These are phyloP conservation scores for Phytopythium boreale DNA, from an alignment of 352 stramenopile species.

Conservation along the genomic window DNA sequence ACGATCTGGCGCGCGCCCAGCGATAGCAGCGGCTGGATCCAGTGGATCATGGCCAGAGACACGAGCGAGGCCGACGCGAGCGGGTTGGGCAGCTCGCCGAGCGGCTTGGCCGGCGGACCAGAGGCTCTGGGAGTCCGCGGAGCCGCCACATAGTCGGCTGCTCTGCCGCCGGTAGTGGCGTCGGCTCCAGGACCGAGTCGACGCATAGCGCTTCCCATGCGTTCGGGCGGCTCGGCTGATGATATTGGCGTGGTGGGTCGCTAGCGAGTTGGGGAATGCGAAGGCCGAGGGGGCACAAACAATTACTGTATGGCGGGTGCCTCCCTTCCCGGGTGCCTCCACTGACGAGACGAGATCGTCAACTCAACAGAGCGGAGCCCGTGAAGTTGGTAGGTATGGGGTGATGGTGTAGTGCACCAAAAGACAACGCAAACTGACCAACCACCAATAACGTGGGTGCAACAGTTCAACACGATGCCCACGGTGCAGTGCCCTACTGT, in stretches of 20 bases:
- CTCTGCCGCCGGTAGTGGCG: background rate
- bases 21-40: slow-evolving; percentile 41
- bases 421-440: background rate
- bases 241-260: background rate
- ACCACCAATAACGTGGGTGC: background rate
- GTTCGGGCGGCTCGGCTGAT: too few relatives aligned
- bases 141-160: background rate
- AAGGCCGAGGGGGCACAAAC: too few relatives aligned
- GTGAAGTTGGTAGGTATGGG: too few relatives aligned
- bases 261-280: background rate
- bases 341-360: background rate
- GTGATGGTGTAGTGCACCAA: too few relatives aligned
- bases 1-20: slow-evolving; percentile 27
- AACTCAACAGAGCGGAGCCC: background rate
- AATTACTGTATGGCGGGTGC: too few relatives aligned
- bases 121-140: background rate
- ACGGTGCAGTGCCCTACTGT: too few relatives aligned
- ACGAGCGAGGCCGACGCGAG: slow-evolving; percentile 29
- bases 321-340: background rate
- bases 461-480: too few relatives aligned
- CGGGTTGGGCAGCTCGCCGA: slow-evolving; percentile 22
- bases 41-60: slow-evolving; percentile 42
- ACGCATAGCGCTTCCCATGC: background rate
- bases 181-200: background rate
- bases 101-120: background rate